phyloP scores from a whole-genome alignment of 148 eudicot species.

The Rhododendron williamsianum region DNA sequence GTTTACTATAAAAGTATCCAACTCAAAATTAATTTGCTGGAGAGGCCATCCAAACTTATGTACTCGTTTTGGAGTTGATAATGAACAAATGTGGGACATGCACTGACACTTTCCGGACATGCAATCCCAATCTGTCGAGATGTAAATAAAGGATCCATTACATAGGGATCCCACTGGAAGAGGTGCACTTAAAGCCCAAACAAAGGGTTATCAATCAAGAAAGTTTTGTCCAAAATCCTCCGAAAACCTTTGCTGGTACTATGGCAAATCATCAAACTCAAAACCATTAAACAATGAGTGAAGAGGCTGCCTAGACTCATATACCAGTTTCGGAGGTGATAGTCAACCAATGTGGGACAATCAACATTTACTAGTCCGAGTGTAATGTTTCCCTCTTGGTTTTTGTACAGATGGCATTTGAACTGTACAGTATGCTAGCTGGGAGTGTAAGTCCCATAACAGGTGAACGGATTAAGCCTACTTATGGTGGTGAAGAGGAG shows the following conservation, averaged over 20 bases:
- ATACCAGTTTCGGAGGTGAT: background rate
- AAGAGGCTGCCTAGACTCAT: background rate
- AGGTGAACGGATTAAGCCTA: slow-evolving; percentile 84
- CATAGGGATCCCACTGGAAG: background rate
- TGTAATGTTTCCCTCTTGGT: background rate
- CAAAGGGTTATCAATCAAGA: background rate
- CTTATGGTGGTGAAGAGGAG: slow-evolving; percentile 95
- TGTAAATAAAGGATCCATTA: background rate
- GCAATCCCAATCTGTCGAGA: background rate
- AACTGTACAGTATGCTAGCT: slow-evolving; percentile 93
- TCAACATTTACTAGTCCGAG: background rate
- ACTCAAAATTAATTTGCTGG: background rate
- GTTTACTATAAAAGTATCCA: background rate
- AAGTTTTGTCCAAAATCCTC: background rate
- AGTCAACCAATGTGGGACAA: background rate
- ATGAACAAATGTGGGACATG: background rate
- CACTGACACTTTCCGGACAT: background rate
- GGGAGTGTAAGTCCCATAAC: slow-evolving; percentile 94
- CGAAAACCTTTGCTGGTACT: background rate
- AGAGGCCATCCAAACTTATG: background rate
- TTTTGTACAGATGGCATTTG: slow-evolving; percentile 84
- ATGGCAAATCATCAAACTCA: background rate
- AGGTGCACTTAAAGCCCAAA: background rate
- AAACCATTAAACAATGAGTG: background rate
- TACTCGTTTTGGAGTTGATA: background rate